Base-by-base conservation (phyloP, 495 filamentous ascomycete species). In the Penicillium steckii region DNA sequence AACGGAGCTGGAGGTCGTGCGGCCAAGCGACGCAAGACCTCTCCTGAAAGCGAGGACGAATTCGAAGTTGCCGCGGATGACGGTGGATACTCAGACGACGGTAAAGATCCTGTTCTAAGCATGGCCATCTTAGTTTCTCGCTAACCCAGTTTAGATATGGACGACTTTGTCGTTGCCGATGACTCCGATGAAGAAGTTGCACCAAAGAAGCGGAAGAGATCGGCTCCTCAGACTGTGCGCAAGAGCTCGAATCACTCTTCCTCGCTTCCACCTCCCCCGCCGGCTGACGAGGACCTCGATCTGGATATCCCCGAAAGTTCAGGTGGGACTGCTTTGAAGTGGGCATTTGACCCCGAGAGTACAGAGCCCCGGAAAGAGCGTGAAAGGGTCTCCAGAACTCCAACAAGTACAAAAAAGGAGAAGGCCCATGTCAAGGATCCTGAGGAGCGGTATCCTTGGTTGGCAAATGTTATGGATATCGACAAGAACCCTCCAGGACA, bases 321-420 rank as follows among this genome's bases (percentile, higher is more conserved):
- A 4, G 69, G 80, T 21, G 92, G 93, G 0, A 93, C 89, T 8
- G 87, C 93, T 7, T 75, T 85, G 55, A 83, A 96, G 57, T 95
- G 92, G 93, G 82, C 80, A 18, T 95, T 87, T 60, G 88, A 97
- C 59, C 88, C 91, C 0, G 79, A 91, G n/a, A 86, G 81, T 49
- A 69, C 80, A 7, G 78, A 86, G 41, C 80, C 85, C 24, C 67
- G 79, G 4, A 79, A 85, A 50, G 80, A 81, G 13, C 76, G 80
- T 55, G 58, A 67, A 42, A 33, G 56, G n/a, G 25, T 68, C 1
- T 47, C 65, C 0, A 79, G 77, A 41, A 78, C 75, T 17, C 60
- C 82, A 15, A 71, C 74, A 10, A 74, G 75, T 17, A 75, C 78
- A 19, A 68, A 68, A 37, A 96, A 96, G 62, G 79, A 83, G 43